Base-by-base conservation (phyloP, 1,139 yeast genomes). In the Diutina rugosa region DNA sequence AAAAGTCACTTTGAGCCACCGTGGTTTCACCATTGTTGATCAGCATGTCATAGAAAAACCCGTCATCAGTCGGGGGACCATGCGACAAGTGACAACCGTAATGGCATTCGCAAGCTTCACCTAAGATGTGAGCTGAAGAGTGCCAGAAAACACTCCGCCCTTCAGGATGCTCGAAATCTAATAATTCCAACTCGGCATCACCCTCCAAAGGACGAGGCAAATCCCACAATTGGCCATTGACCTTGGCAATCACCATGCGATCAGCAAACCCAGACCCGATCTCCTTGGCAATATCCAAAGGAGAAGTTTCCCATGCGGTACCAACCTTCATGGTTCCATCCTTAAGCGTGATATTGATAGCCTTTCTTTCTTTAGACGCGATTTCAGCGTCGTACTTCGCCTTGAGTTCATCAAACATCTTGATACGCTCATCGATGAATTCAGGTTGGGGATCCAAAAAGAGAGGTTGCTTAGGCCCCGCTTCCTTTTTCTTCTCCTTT, bases 101-200 rank as follows among this genome's bases (percentile, higher is more conserved):
- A 71, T 90, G 95, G 70, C 97, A 87, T 75, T 95, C 99, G 76
- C 96, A 87, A 56, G 98, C 95, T 76, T 95, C 99, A 72, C 99
- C 99, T 64, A 95, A 78, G 59, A 95, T 93, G 73, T 95, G 99
- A 58, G 99, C 99, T 63, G 96, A 87, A 5, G 99, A 93, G 72
- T 95, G 99, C 99, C 99, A 95, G 74, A 95, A 95, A 54, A 93
- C 99, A 62, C 84, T 84, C 70, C 85, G 89, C 71, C 98, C 99
- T 68, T 91, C 98, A 28, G 89, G 90, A 61, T 73, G 75, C 29
- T 76, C 80, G 58, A 95, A 95, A 62, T 76, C 80, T 61, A 74
- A 72, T 65, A 90, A 87, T 69, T 90, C 95, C 62, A 95, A 76
- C 54, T 72, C 70, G 55, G 80, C 75, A 63, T 86, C 90, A 44